These are phyloP conservation scores for Cryptosporidium felis DNA, from an alignment of 169 alveolate species.

Conservation along the genomic window DNA sequence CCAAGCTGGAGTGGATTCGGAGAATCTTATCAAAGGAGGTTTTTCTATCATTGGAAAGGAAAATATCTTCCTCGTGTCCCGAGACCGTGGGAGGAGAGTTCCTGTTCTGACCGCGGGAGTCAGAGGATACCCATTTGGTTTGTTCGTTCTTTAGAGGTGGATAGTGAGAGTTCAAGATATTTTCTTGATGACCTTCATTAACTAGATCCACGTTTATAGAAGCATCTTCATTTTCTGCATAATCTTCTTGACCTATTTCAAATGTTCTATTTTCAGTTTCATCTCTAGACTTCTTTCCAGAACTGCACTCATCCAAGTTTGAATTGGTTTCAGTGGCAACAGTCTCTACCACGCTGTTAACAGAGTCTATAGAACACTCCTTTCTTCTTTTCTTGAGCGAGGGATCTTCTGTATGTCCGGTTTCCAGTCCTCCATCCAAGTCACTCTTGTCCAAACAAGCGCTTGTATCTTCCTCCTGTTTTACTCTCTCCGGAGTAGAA, in stretches of 20 bases:
- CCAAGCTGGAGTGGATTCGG: constrained; percentile 48
- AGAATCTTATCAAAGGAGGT: constrained; percentile 65
- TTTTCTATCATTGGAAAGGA: constrained; percentile 26
- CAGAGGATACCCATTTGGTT: too few species aligned
- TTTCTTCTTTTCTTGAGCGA: constrained; percentile 29
- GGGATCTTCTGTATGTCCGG: neutral
- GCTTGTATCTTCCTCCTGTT: neutral
- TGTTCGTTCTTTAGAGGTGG: too few species aligned
- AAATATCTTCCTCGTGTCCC: constrained; percentile 33
- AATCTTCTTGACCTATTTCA: neutral
- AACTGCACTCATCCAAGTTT: constrained; percentile 13
- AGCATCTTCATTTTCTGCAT: neutral
- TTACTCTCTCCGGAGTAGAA: constrained; percentile 56
- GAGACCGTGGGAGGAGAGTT: too few species aligned
- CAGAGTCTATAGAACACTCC: constrained; percentile 55
- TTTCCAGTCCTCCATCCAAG: neutral
- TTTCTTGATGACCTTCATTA: too few species aligned
- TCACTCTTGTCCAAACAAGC: neutral
- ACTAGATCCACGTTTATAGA: too few species aligned
- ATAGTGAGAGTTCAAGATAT: too few species aligned
- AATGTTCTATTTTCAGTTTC: constrained; percentile 1
- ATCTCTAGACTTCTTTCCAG: constrained; percentile 14
- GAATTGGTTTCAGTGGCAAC: constrained; percentile 67
- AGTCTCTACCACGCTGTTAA: constrained; percentile 20
- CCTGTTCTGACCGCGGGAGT: too few species aligned